Evolutionary conservation across 1,284 basidiomycete genomes (phyloP).

Genomic region (Phellinidium pouzarii): DNA sequence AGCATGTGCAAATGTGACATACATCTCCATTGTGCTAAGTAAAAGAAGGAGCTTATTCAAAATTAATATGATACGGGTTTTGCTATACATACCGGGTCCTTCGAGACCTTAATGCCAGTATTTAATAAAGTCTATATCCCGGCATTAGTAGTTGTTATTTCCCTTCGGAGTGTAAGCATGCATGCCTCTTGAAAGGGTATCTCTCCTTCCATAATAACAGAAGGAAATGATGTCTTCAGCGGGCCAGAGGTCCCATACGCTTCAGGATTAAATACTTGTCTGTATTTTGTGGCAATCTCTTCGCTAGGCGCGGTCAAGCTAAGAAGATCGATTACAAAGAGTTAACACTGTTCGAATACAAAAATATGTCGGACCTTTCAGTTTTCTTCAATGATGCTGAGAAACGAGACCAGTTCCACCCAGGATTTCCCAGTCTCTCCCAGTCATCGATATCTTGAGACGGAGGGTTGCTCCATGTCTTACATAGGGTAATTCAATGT

Average conservation of each 20-base stretch:
- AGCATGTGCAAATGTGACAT: neutral
- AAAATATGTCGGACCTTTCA: slow-evolving; percentile 14
- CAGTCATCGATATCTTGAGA: slow-evolving; percentile 24
- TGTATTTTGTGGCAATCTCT: slow-evolving; percentile 1
- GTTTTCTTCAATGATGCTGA: slow-evolving; percentile 22
- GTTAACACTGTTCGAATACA: neutral
- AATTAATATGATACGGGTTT: too few species aligned
- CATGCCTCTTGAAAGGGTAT: slow-evolving; percentile 11
- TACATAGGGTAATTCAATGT: neutral
- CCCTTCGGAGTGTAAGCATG: too few species aligned
- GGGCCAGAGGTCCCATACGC: slow-evolving; percentile 10
- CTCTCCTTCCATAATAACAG: slow-evolving; percentile 1
- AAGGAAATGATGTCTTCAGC: slow-evolving; percentile 12
- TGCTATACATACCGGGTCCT: slow-evolving; percentile 21
- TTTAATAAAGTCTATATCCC: slow-evolving; percentile 14
- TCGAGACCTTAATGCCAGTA: slow-evolving; percentile 18
- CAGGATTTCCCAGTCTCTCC: slow-evolving; percentile 26
- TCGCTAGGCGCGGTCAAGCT: slow-evolving; percentile 13
- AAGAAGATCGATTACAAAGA: neutral
- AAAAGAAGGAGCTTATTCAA: too few species aligned
- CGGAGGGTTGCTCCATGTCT: slow-evolving; percentile 24
- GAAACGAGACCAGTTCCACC: slow-evolving; percentile 26
- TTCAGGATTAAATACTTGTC: slow-evolving; percentile 7
- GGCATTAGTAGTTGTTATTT: slow-evolving; percentile 6
- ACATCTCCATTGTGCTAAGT: slow-evolving; percentile 22